Evolutionary conservation across 2,329 filamentous ascomycete genomes (phyloP), one percentile per base, ranked within the genome.

Genomic region (Verticillium zaregamsianum): DNA sequence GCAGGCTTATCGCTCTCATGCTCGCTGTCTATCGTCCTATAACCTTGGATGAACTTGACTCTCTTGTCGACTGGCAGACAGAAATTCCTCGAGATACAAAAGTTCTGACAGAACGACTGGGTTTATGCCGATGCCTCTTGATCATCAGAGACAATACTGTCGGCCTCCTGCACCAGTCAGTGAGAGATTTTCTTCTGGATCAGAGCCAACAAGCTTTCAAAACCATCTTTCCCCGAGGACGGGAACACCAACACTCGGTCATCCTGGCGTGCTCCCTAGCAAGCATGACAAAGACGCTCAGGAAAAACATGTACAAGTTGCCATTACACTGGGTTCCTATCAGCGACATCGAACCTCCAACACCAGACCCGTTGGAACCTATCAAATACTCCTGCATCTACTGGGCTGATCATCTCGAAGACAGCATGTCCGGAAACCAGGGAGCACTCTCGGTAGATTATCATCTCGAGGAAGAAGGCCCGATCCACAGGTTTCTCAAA

Each of bases 161-260:
- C 6, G 74, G 70, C 56, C 74, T 80, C 62, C 68, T 80, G 0
- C 77, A 81, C 61, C 73, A 78, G 61, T 80, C 77, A 4, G 79
- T 76, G 0, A 78, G 79, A 62, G 77, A 81, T 23, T 78, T 70
- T 63, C 62, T 82, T 1, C 31, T 64, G 6, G 39, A 66, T n/a
- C 59, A 66, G 17, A 74, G 80, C 60, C 40, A 68, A 14, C 4
- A 1, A 0, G 71, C 80, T 5, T 73, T 76, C 58, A 67, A 60
- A 3, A 67, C 65, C 32, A 35, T 35, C 9, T 35, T 35, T 4
- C 33, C 33, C 6, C 6, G 6, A 35, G 33, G 33, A 11, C 33
- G 12, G 33, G 9, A 35, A 35, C 33, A 35, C 8, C 33, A 35
- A 35, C 33, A 35, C 33, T 9, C 33, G 9, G 8, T 11, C 33